Evolutionary conservation across 257 asterid species (phyloP), one percentile per base, ranked within the genome.

Genomic region (Euphrasia confusa): DNA sequence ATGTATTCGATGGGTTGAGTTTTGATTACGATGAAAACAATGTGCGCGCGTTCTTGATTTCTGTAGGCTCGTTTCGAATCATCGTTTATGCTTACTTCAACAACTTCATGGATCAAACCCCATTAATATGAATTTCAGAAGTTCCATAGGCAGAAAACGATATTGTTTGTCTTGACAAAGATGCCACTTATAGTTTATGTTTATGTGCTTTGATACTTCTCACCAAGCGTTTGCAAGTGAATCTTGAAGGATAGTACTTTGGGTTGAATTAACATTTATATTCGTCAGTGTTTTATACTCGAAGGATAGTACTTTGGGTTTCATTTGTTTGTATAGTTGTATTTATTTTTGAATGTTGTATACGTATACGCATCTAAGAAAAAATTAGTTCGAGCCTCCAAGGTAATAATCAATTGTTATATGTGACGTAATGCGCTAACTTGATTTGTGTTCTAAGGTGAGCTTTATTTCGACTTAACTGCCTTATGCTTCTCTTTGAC

Each of bases 101-200:
- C 7, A 33, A 33, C 0, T 33, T 4, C 7, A 33, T 33, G 39
- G 39, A 0, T 6, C 39, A 42, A 10, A 42, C 44, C 8, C 14
- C 44, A 56, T 33, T 42, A 28, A 30, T 32, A 42, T 21, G 24
- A 21, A 21, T 45, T 14, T 32, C 4, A 10, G 10, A 7, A 6
- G 35, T 58, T 68, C 39, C 33, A 42, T 48, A 0, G 17, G 1
- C 24, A 10, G 54, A 59, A 21, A 0, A 47, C 33, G 63, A 42
- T 32, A 1, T 7, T 40, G 48, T 21, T 27, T 65, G 52, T 49
- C 10, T 53, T 49, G 61, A 18, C 27, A 68, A 45, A 47, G 67
- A 10, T 63, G 17, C 39, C 39, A 33, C 39, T 33, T 33, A 21
- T 21, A 33, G 39, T 5, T 33, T 50, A 40, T 65, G 60, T 50